Percentiles rank a stretch among this genome's conserved stretches.
Conservation (phyloP, 129 eudicot species). For the Flaveria linearis region DNA sequence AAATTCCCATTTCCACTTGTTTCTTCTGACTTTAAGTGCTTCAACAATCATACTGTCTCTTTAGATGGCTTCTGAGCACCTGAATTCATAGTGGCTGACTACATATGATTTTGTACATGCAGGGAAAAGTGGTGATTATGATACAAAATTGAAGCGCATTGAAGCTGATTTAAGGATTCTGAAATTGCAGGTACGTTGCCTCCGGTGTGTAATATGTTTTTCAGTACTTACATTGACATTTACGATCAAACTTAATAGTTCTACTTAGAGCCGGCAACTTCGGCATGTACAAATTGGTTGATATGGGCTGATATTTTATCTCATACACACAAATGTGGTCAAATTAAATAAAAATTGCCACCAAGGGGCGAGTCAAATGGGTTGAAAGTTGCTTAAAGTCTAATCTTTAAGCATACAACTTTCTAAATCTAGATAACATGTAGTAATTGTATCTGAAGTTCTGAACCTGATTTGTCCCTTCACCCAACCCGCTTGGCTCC, state of each 20-base stretch:
- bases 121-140: slow-evolving; percentile 55
- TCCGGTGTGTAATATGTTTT: not conserved
- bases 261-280: slow-evolving; percentile 5
- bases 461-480: not conserved
- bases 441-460: too few relatives aligned
- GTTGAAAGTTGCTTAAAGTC: slow-evolving; percentile 2
- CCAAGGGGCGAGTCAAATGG: not conserved
- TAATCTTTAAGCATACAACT: not conserved
- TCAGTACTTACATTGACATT: not conserved
- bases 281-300: not conserved
- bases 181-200: slow-evolving; percentile 63
- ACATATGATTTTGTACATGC: slow-evolving; percentile 27
- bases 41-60: not conserved
- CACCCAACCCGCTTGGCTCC: not conserved
- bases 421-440: not conserved
- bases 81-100: not conserved
- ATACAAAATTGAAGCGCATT: slow-evolving; percentile 56
- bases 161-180: slow-evolving; percentile 90
- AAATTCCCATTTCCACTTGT: not conserved
- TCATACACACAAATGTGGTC: not conserved
- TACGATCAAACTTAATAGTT: slow-evolving; percentile 8
- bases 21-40: not conserved
- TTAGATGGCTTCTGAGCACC: slow-evolving; percentile 13
- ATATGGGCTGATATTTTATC: not conserved
- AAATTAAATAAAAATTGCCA: not conserved